Evolutionary conservation across 75 land plant genomes (phyloP), one percentile per base, ranked within the genome.

Genomic region (Cryptomeria japonica): DNA sequence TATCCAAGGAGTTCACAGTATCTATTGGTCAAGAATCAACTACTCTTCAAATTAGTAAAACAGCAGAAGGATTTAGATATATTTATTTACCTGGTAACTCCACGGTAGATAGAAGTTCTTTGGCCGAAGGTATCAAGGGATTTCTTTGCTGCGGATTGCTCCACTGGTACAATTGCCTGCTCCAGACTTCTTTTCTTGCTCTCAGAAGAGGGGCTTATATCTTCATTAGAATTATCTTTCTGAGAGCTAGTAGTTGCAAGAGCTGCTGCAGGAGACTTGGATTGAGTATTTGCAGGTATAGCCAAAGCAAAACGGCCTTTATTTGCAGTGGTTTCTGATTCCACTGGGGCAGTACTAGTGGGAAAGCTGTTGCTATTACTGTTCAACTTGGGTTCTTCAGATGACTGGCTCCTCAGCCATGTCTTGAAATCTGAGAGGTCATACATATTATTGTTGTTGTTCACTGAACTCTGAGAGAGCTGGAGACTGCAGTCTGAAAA

Each of bases 31-130:
- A 32, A 51, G 14, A 16, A 85, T 34, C 10, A 34, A 16, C 6
- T 19, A 19, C 1, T 47, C 8, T n/a, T 46, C 18, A 14, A 41
- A 39, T 12, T 6, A 22, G 37, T 2, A 37, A 49, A 51, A 6
- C 4, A 28, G 8, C n/a, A 25, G 3, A 46, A 10, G 70, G 2
- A 49, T 51, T 28, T 4, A 32, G 34, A 55, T 85, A 44, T 58
- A 61, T 13, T n/a, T 58, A 61, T 5, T n/a, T 80, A 96, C 98
- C 97, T 90, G 0, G 98, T 97, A 75, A 97, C 98, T n/a, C 98
- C 98, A 13, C 98, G 87, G 85, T 92, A 97, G 47, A 96, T 95
- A 18, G 98, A 97, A 58, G 98, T 97, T 70, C 98, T 88, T 76
- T 97, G 98, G 72, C 98, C 97, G 28, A 96, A 96, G 11, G 95